Evolutionary conservation across 2,329 filamentous ascomycete species (phyloP), one percentile per base, ranked within the genome.

Genomic region (Claviceps quebecensis): DNA sequence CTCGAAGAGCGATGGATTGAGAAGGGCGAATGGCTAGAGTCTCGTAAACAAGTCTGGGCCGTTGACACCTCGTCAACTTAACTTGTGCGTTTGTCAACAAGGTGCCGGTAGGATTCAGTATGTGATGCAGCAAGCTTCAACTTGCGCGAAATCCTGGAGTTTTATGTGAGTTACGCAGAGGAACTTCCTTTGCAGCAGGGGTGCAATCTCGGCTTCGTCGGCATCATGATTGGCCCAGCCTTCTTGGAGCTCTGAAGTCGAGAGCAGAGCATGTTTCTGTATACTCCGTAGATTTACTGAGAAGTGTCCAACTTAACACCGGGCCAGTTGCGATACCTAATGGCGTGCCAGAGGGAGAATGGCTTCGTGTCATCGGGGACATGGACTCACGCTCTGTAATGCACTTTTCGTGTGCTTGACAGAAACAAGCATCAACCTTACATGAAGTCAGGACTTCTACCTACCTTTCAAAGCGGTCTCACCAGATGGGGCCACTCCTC

Each of bases 1-100:
- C 61, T 79, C 22, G 74, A 79, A 62, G 63, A 69, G 51, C 60
- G 70, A 39, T 78, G 74, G 74, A 58, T 77, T 26, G 72, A 74
- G 57, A 79, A 78, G 60, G 75, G 74, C 2, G 63, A 72, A 51
- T 75, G 69, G 66, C 60, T 79, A 29, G 73, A 77, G 52, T 59
- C 43, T 16, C 49, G 53, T 53, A 58, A 55, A 34, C 53, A 56
- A 48, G 55, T 56, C 41, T 61, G 57, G 54, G 39, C 45, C 36
- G 37, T 19, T 13, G 47, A 22, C 19, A 26, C 34, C 26, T 49
- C 47, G 50, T 52, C 50, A 50, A 50, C 38, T 50, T 45, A 9
- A 43, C 17, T 22, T 37, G 13, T 9, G 4, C 34, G 39, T 39
- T 29, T 29, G 26, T 29, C 26, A 29, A 29, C 8, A 9, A 29